Evolutionary conservation across 805 yeast genomes (phyloP), one percentile per base, ranked within the genome.

Genomic region (Yarrowia keelungensis): DNA sequence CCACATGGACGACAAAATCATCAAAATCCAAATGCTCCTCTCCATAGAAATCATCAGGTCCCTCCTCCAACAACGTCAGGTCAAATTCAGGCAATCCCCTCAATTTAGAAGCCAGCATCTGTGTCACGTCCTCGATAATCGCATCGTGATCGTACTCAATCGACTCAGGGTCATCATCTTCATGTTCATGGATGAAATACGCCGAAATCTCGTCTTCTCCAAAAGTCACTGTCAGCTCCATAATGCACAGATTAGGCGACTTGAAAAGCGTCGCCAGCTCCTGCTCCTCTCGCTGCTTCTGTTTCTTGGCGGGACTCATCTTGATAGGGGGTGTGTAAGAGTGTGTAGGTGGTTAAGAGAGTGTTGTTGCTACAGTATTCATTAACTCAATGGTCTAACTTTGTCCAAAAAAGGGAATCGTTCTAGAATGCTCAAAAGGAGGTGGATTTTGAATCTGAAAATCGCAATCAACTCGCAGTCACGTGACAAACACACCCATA

Each of bases 291-390:
- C 35, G 51, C 46, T 59, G 65, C 15, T 59, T 59, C 8, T 59
- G 65, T 45, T 59, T 59, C 15, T 59, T 59, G 16, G 51, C n/a
- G 1, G 58, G 11, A n/a, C 14, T 42, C 49, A 41, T 42, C 3
- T 14, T 39, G 16, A 11, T 22, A 26, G 19, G 19, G 19, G 19
- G 36, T 26, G 53, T 32, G 35, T 26, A 26, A 5, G 39, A 9
- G 4, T 26, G 39, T 19, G 45, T 16, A 19, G 8, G 35, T 11
- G 45, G 15, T 10, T 85, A n/a, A 14, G 39, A 5, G 39, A 38
- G 39, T 38, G 32, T 11, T 38, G 39, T 38, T 10, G 39, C 39
- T 9, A 38, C 12, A 19, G 19, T 19, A 5, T 8, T 26, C 32
- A 38, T 38, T 10, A 38, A 38, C 8, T n/a, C n/a, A n/a, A n/a